Conservation (phyloP, 2,329 filamentous ascomycete species). For the Sarocladium kiliense region DNA sequence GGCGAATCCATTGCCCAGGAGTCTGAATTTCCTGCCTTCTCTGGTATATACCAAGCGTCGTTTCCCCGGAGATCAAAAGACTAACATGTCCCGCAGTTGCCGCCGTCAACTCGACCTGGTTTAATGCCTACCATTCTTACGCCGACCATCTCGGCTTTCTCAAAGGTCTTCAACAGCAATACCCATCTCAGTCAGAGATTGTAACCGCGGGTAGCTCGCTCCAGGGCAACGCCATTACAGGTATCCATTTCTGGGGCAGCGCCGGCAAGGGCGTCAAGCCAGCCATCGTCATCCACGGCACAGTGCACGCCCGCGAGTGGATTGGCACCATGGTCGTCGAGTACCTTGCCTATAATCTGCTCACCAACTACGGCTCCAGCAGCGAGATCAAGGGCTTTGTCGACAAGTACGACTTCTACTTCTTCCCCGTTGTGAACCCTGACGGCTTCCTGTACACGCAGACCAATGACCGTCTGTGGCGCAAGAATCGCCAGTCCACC, state of each 20-base stretch:
- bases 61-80: neutral
- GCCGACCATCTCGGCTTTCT: conserved; percentile 45
- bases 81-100: neutral
- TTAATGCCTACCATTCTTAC: conserved; percentile 48
- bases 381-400: conserved; percentile 39
- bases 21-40: conserved; percentile 9
- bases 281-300: conserved; percentile 52
- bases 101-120: conserved; percentile 24
- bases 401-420: conserved; percentile 61
- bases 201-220: conserved; percentile 42
- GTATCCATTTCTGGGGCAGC: conserved; percentile 51
- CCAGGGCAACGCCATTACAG: conserved; percentile 52
- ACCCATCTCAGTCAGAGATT: conserved; percentile 41
- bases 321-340: conserved; percentile 43
- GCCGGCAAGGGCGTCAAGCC: conserved; percentile 39
- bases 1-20: conserved; percentile 32
- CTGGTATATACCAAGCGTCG: neutral
- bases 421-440: conserved; percentile 58
- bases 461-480: conserved; percentile 53
- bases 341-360: conserved; percentile 45
- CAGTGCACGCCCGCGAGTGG: conserved; percentile 57
- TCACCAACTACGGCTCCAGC: conserved; percentile 37
- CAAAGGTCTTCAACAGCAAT: conserved; percentile 33
- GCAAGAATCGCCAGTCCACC: conserved; percentile 50
- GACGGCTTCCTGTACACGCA: conserved; percentile 58